Base-by-base conservation (phyloP, 805 yeast genomes). In the Metschnikowia peoriensis region DNA sequence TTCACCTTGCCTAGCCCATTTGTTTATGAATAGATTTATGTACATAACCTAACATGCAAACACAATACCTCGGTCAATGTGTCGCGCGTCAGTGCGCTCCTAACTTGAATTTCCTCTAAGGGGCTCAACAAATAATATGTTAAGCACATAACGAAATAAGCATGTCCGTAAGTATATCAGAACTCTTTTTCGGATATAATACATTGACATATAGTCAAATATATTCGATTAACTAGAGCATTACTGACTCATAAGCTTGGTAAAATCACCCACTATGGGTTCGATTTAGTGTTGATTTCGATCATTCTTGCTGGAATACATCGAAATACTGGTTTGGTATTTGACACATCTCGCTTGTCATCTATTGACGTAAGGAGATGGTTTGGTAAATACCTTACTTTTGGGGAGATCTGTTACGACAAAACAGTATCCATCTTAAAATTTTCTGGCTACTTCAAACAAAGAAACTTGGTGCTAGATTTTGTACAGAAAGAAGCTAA, bases 231-330 rank as follows among this genome's bases (percentile, higher is more conserved):
- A n/a, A 22, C 32, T 10, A 10, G 22, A 11, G 9, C 37, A 10
- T 28, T 44, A 28, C 53, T 56, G 51, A 54, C 47, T 7, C 16
- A 10, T 29, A 49, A 78, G 88, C 58, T 88, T 40, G 90, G 91
- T 2, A 82, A 76, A 66, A 59, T 85, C 51, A 67, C 87, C 10
- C 97, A 90, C 69, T 81, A 82, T 60, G 81, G 93, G 0, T 62
- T 90, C 51, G 97, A 92, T 65, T 77, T 91, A 56, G 82, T 92
- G 3, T 74, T 92, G 52, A 73, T 89, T 8, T 88, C 97, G 2
- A 82, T 94, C 66, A 75, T 92, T 12, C 72, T 93, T 42, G 97
- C 97, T 0, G 96, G 96, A 3, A 79, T 92, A 49, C 86, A 89
- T 66, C 80, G 90, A 56, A 84, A 88, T 56, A 88, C 97, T 0